Percentiles rank a stretch among this genome's conserved stretches.
phyloP scores from a whole-genome alignment of 1,139 yeast species.

The Martiniozyma asiatica region DNA sequence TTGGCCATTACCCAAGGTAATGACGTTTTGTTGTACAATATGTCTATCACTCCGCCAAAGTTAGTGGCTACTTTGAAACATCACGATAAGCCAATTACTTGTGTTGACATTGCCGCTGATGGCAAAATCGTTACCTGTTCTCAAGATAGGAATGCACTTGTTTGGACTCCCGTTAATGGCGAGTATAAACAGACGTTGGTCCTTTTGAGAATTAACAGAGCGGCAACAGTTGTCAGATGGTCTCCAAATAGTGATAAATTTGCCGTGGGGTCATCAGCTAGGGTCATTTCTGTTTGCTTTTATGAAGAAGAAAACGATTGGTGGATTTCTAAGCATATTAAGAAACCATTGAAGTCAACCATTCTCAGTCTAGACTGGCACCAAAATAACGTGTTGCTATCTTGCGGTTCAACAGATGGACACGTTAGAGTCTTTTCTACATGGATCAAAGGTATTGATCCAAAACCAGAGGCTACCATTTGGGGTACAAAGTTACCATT shows the following conservation, averaged over 20 bases:
- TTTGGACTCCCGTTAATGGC: constrained; percentile 65
- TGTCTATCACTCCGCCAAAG: constrained; percentile 29
- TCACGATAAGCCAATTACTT: constrained; percentile 92
- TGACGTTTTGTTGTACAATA: constrained; percentile 61
- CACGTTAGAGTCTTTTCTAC: constrained; percentile 92
- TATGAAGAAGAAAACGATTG: constrained; percentile 94
- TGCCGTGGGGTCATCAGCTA: constrained; percentile 94
- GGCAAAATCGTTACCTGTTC: constrained; percentile 95
- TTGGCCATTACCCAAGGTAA: constrained; percentile 78
- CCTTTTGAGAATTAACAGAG: constrained; percentile 79
- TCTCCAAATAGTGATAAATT: constrained; percentile 86
- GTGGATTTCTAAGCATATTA: constrained; percentile 98
- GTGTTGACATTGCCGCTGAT: constrained; percentile 81
- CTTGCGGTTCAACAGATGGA: constrained; percentile 91
- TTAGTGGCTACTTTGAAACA: constrained; percentile 57
- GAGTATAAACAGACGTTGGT: constrained; percentile 81
- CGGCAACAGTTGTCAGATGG: constrained; percentile 92
- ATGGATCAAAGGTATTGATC: constrained; percentile 79
- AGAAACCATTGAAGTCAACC: constrained; percentile 85
- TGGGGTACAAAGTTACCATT: constrained; percentile 98
- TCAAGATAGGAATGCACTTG: constrained; percentile 95
- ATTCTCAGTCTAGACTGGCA: constrained; percentile 87
- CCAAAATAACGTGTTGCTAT: constrained; percentile 79
- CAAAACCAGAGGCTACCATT: constrained; percentile 64
- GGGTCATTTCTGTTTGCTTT: constrained; percentile 90